These are phyloP conservation scores for Xenosphaeropsis pyriputrescens DNA, from an alignment of 2,329 filamentous ascomycete species.

Conservation along the genomic window DNA sequence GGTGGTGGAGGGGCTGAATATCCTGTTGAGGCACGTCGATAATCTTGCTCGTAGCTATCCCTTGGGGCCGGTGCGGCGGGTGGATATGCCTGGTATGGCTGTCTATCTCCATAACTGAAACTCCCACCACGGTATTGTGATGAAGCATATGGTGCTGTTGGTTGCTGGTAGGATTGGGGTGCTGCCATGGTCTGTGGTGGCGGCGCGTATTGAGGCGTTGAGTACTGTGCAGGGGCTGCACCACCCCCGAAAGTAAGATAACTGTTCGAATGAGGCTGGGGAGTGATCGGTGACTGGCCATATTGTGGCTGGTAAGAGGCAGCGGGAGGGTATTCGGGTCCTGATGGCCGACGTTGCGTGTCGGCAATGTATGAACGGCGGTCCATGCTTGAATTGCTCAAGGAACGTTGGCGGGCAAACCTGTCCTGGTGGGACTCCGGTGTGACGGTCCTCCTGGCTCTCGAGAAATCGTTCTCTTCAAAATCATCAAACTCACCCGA, in stretches of 20 bases:
- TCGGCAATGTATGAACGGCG: conserved; percentile 26
- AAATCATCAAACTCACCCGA: conserved; percentile 30
- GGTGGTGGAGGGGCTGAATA: conserved; percentile 2
- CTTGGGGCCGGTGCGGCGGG: conserved; percentile 4
- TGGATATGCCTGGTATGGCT: conserved; percentile 5
- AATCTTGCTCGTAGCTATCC: conserved; percentile 9
- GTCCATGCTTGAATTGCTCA: conserved; percentile 42
- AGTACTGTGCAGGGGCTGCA: conserved; percentile 4
- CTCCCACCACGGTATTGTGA: background rate
- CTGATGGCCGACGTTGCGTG: conserved; percentile 29
- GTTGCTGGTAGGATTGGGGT: conserved; percentile 6
- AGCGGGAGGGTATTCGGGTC: conserved; percentile 23
- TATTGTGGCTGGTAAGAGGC: conserved; percentile 13
- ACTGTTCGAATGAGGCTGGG: conserved; percentile 18
- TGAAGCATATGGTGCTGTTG: background rate
- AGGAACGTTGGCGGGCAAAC: conserved; percentile 35
- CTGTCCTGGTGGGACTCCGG: conserved; percentile 6
- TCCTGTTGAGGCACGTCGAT: conserved; percentile 7
- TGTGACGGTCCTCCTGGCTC: conserved; percentile 18
- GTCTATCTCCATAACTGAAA: conserved; percentile 4
- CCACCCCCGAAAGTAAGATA: conserved; percentile 24
- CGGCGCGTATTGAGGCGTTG: conserved; percentile 12
- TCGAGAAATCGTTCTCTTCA: conserved; percentile 39
- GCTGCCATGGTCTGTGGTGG: conserved; percentile 7
- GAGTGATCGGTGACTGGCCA: conserved; percentile 5